Conservation (phyloP, 345 rosid species). For the Anastatica hierochuntica region DNA sequence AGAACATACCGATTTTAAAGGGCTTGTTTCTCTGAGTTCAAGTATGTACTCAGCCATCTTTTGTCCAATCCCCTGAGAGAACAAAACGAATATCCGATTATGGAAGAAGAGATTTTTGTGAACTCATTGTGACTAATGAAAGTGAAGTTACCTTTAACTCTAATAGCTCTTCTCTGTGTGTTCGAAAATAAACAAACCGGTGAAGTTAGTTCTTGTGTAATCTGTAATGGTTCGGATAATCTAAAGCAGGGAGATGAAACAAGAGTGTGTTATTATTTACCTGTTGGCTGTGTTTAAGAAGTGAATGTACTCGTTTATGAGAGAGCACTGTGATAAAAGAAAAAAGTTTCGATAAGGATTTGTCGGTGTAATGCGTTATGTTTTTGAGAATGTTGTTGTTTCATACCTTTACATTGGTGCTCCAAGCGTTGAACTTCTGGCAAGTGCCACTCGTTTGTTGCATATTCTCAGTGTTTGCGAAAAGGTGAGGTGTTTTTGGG, state of each 20-base stretch:
- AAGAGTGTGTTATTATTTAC: conserved; percentile 14
- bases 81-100: background rate
- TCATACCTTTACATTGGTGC: conserved; percentile 55
- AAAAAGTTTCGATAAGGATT: background rate
- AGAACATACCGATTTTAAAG: conserved; percentile 52
- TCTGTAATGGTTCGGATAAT: background rate
- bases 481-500: conserved; percentile 35
- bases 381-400: background rate
- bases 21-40: conserved; percentile 59
- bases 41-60: conserved; percentile 66
- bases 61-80: conserved; percentile 63
- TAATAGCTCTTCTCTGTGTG: conserved; percentile 62
- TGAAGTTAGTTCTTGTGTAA: conserved; percentile 9
- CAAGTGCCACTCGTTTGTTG: conserved; percentile 31
- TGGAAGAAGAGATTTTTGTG: background rate
- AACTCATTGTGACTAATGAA: background rate
- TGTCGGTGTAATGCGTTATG: background rate
- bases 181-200: background rate
- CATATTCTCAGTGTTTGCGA: conserved; percentile 19
- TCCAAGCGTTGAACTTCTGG: conserved; percentile 41
- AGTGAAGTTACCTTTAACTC: conserved; percentile 53
- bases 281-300: conserved; percentile 71
- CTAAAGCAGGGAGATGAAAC: background rate
- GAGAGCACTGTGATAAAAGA: conserved; percentile 42
- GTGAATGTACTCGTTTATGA: conserved; percentile 50